phyloP scores from a whole-genome alignment of 495 filamentous ascomycete genomes.

The Xylaria curta region DNA sequence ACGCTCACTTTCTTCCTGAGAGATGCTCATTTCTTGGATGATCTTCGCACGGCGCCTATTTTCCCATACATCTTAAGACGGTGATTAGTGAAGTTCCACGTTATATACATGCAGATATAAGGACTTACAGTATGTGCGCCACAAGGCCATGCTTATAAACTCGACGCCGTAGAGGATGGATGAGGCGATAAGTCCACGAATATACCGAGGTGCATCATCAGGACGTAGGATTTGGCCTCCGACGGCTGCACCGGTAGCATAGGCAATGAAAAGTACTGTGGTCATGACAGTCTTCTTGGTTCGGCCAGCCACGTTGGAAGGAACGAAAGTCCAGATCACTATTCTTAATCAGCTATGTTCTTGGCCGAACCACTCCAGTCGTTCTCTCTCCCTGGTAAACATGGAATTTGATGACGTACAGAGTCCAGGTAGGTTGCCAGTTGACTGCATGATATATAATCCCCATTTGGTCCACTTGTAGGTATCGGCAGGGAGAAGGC shows the following conservation, averaged over 20 bases:
- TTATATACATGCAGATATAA: background rate
- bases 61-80: conserved; percentile 23
- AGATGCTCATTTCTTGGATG: conserved; percentile 33
- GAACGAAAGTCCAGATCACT: conserved; percentile 33
- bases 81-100: too few relatives aligned
- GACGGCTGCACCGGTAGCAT: conserved; percentile 60
- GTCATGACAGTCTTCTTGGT: conserved; percentile 36
- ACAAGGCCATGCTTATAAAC: conserved; percentile 11
- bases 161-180: background rate
- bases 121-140: conserved; percentile 31
- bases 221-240: conserved; percentile 62
- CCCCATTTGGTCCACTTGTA: conserved; percentile 38
- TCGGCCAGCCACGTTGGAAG: conserved; percentile 37
- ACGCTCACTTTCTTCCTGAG: conserved; percentile 31
- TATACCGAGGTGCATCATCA: conserved; percentile 48
- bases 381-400: background rate
- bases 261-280: conserved; percentile 48
- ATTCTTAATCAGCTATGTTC: background rate
- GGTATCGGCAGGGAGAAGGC: conserved; percentile 32
- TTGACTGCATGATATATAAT: conserved; percentile 30
- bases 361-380: background rate
- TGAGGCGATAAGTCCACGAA: background rate
- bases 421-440: background rate
- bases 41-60: conserved; percentile 29
- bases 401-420: background rate